phyloP scores from a whole-genome alignment of 257 asterid species.

The Solanum lycopersicoides region DNA sequence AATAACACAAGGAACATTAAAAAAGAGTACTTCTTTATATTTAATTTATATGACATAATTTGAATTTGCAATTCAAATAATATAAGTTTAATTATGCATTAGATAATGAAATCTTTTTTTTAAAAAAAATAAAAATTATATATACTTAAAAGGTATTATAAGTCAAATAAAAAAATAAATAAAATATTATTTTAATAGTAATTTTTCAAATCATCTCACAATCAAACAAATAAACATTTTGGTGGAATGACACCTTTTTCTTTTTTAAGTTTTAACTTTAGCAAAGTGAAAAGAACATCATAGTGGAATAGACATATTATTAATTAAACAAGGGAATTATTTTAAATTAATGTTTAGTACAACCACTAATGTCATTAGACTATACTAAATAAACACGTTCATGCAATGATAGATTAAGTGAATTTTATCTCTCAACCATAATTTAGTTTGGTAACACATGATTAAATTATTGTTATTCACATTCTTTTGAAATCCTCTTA shows the following conservation, averaged over 20 bases:
- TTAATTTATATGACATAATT: too few species aligned
- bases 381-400: neutral
- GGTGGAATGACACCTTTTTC: neutral
- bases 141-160: rapidly evolving
- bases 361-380: neutral
- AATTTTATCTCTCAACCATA: neutral
- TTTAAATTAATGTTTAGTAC: neutral
- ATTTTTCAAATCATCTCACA: too few species aligned
- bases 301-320: neutral
- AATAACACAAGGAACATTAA: neutral
- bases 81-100: too few species aligned
- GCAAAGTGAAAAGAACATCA: neutral
- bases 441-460: neutral
- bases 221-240: neutral
- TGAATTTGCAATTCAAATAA: too few species aligned
- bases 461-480: neutral
- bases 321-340: neutral
- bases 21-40: too few species aligned
- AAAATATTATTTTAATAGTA: too few species aligned
- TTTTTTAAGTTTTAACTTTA: neutral
- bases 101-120: too few species aligned
- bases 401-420: neutral
- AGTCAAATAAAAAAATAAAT: rapidly evolving
- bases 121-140: too few species aligned
- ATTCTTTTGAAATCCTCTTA: neutral